These are phyloP conservation scores for Plasmopara halstedii DNA, from an alignment of 352 stramenopile species.

Conservation along the genomic window DNA sequence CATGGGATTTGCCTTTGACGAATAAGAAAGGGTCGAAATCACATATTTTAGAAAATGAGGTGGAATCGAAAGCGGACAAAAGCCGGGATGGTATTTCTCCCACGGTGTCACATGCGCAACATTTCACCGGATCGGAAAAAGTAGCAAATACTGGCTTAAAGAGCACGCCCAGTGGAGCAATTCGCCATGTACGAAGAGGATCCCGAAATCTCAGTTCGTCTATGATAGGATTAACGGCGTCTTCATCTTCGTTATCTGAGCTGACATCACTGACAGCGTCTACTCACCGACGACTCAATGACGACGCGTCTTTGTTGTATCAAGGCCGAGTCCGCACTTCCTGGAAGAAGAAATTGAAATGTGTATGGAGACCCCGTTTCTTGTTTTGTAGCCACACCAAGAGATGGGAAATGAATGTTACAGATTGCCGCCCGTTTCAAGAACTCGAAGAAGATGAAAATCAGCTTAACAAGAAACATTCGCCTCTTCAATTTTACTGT, in stretches of 20 bases:
- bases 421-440: conserved; percentile 11
- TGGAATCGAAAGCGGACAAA: conserved; percentile 2
- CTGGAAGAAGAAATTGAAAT: conserved; percentile 52
- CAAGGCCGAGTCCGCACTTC: conserved; percentile 27
- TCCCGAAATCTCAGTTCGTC: conserved; percentile 5
- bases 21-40: conserved; percentile 27
- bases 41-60: conserved; percentile 7
- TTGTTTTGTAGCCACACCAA: conserved; percentile 29
- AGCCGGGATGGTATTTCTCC: background rate
- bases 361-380: conserved; percentile 50
- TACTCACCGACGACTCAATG: conserved; percentile 6
- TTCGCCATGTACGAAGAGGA: conserved; percentile 12
- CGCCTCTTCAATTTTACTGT: conserved; percentile 39
- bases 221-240: conserved; percentile 9
- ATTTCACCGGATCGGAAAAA: conserved; percentile 1
- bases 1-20: conserved; percentile 62
- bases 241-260: conserved; percentile 18
- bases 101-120: conserved; percentile 1
- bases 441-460: conserved; percentile 20
- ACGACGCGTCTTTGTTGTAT: conserved; percentile 18
- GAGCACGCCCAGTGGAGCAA: conserved; percentile 1
- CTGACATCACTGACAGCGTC: conserved; percentile 8
- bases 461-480: conserved; percentile 17
- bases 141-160: conserved; percentile 2
- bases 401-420: conserved; percentile 15